A percentile compares a stretch with the other conserved stretches of the same genome.
phyloP scores from a whole-genome alignment of 352 stramenopile species.

The Phytophthora nicotianae region DNA sequence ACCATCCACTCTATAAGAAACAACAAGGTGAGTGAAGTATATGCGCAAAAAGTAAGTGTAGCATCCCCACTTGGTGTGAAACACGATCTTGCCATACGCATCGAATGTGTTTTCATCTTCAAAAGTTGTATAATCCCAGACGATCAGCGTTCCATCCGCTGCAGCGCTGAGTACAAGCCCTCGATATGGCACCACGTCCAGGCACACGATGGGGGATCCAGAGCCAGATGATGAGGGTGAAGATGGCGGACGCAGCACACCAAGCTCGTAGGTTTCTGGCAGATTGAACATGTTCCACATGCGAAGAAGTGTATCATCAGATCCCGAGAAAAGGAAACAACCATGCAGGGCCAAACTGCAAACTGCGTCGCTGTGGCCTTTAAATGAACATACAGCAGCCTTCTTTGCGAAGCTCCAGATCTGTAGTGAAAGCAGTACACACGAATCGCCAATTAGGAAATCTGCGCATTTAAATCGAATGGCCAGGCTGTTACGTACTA shows the following conservation, averaged over 20 bases:
- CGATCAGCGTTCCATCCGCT: conserved; percentile 57
- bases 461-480: no score
- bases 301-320: conserved; percentile 60
- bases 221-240: conserved; percentile 41
- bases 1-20: conserved; percentile 29
- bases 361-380: conserved; percentile 58
- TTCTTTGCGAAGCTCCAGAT: conserved; percentile 67
- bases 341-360: conserved; percentile 61
- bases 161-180: conserved; percentile 54
- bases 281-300: conserved; percentile 74
- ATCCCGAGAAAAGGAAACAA: conserved; percentile 81
- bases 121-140: conserved; percentile 64
- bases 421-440: conserved; percentile 17
- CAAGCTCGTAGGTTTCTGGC: conserved; percentile 59
- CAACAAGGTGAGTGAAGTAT: background rate
- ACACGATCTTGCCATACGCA: conserved; percentile 53
- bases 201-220: conserved; percentile 51
- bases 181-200: conserved; percentile 46
- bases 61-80: conserved; percentile 42
- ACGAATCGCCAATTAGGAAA: no score
- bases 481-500: conserved; percentile 28
- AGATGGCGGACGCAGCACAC: conserved; percentile 45
- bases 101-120: conserved; percentile 48
- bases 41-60: background rate
- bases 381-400: conserved; percentile 47